Base-by-base conservation (phyloP, 192 early-diverging fungal genomes). In the Thoreauomyces humboldtii region DNA sequence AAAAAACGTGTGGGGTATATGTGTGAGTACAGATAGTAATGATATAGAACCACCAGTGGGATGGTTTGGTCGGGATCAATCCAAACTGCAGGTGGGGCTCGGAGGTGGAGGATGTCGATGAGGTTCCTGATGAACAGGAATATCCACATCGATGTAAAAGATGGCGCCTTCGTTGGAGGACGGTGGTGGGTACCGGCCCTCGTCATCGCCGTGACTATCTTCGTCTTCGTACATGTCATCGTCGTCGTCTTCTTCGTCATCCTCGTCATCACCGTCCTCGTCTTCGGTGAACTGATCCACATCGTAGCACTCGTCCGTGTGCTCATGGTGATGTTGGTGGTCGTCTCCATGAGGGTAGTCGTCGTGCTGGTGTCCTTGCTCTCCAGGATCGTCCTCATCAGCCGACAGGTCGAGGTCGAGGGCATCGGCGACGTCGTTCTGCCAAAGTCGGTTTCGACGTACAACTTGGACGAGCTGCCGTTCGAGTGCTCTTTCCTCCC, bases 401-500 rank as follows among this genome's bases (percentile, higher is more conserved):
- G n/a, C n/a, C n/a, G n/a, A n/a, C n/a, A 63, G 15, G 15, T 66
- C 56, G 21, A 35, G 33, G 11, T 63, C 45, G 14, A 61, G 52
- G 12, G 53, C 60, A 14, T 70, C 52, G 0, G 60, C 68, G 19
- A 70, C 60, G 15, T 64, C 52, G 12, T 14, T 22, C 27, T 55
- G 47, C 68, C 68, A 70, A 14, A 11, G 22, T 2, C 68, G 33
- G 53, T 70, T 70, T 6, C 68, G 47, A 7, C 41, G 48, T 4
- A 70, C 54, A 19, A 65, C 44, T 38, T 65, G 25, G 2, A 55
- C 48, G n/a, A 70, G 52, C 29, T 56, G 61, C 61, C 43, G 43
- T 28, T 70, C 68, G 4, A 70, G 60, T 29, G 27, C 59, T 25
- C 24, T 15, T 47, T 70, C 68, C 59, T 65, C 50, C 14, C 38